Evolutionary conservation across 2,329 filamentous ascomycete species (phyloP).

Genomic region (Penicillium expansum): DNA sequence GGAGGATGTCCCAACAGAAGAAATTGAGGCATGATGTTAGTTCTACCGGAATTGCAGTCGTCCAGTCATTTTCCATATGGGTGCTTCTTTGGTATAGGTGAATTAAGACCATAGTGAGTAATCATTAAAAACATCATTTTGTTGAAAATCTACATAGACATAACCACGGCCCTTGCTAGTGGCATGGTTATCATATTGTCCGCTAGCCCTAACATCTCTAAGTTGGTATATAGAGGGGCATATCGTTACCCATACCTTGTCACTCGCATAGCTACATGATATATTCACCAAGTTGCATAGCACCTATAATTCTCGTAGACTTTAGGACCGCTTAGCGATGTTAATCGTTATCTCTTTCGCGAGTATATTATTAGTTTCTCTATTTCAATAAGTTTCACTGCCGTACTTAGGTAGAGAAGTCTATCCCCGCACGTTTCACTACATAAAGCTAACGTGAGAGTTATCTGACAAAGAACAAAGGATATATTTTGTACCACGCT

Average conservation of each 20-base stretch:
- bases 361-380: not conserved
- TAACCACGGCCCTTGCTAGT: too few relatives aligned
- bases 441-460: not conserved
- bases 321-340: not conserved
- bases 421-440: not conserved
- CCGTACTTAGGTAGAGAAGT: not conserved
- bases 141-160: too few relatives aligned
- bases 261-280: not conserved
- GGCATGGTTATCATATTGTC: not conserved
- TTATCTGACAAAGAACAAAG: too few relatives aligned
- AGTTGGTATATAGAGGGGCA: not conserved
- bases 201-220: not conserved
- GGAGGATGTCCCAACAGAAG: conserved; percentile 71
- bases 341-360: too few relatives aligned
- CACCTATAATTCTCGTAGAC: too few relatives aligned
- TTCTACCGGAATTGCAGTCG: not conserved
- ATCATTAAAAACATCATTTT: not conserved
- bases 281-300: not conserved
- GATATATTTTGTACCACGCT: not conserved
- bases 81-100: not conserved
- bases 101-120: not conserved
- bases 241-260: too few relatives aligned
- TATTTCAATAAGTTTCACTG: not conserved
- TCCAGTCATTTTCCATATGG: not conserved
- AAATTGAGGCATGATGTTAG: conserved; percentile 58